These are phyloP conservation scores for Colletotrichum sp. DNA, from an alignment of 2,329 filamentous ascomycete genomes.

Conservation along the genomic window DNA sequence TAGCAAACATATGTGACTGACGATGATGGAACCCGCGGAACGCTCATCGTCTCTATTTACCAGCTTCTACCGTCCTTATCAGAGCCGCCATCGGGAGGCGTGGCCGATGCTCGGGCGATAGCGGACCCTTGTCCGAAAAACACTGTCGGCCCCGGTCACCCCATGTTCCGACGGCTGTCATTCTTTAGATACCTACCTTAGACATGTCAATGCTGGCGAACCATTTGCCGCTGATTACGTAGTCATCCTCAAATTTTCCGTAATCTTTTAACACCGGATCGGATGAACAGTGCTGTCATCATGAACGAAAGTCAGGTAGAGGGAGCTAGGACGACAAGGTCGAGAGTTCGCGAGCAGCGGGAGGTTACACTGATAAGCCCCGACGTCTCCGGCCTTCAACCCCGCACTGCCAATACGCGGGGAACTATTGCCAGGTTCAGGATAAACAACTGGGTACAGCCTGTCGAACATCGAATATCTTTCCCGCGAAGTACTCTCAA, in stretches of 20 bases:
- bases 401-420: not conserved
- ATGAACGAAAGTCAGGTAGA: not conserved
- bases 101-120: not conserved
- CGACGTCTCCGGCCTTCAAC: not conserved
- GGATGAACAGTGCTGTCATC: not conserved
- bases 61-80: not conserved
- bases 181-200: not conserved
- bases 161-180: not conserved
- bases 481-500: not conserved
- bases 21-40: not conserved
- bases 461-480: not conserved
- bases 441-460: not conserved
- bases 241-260: not conserved
- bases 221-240: not conserved
- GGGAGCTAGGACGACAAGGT: not conserved
- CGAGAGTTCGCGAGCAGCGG: not conserved
- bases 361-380: not conserved
- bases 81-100: not conserved
- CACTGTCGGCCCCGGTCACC: not conserved
- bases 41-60: not conserved
- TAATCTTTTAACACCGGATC: not conserved
- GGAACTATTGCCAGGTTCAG: not conserved
- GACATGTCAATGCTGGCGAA: not conserved
- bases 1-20: not conserved
- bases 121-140: not conserved